These are phyloP conservation scores for Crepidotus variabilis DNA, from an alignment of 768 basidiomycete genomes.

Conservation along the genomic window DNA sequence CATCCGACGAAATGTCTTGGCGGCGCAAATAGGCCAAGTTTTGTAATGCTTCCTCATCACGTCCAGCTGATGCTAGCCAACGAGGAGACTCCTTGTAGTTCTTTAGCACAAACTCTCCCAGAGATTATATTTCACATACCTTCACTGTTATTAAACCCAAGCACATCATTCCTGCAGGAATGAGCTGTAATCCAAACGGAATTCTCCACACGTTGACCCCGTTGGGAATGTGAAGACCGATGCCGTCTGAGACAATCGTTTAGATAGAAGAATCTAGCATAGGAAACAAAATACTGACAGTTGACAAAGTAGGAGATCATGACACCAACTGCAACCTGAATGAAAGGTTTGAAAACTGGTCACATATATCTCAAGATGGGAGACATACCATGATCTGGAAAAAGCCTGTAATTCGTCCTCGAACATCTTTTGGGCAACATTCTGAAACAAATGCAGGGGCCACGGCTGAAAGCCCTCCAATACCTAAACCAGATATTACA, in stretches of 20 bases:
- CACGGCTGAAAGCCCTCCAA: conserved; percentile 77
- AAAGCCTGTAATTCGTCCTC: conserved; percentile 79
- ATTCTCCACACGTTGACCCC: conserved; percentile 61
- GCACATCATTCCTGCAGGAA: conserved; percentile 72
- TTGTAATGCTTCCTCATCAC: conserved; percentile 44
- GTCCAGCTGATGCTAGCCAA: conserved; percentile 69
- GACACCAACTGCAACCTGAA: conserved; percentile 67
- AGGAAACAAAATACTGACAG: conserved; percentile 37
- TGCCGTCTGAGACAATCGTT: conserved; percentile 41
- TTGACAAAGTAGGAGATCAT: conserved; percentile 86
- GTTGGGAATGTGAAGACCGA: conserved; percentile 46
- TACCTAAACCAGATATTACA: conserved; percentile 74
- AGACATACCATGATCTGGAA: conserved; percentile 79
- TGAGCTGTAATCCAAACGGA: conserved; percentile 74
- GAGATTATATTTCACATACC: no score
- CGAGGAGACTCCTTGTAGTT: conserved; percentile 82
- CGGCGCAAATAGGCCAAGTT: conserved; percentile 67
- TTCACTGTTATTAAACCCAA: conserved; percentile 66
- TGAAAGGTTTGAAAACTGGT: neutral
- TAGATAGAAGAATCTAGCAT: conserved; percentile 2
- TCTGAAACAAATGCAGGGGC: conserved; percentile 86
- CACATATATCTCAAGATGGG: neutral
- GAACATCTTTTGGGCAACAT: conserved; percentile 81
- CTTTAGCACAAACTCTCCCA: no score
- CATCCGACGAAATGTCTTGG: conserved; percentile 33